Percentiles rank a stretch among this genome's conserved stretches.
phyloP scores from a whole-genome alignment of 805 yeast genomes.

The Candida montana region DNA sequence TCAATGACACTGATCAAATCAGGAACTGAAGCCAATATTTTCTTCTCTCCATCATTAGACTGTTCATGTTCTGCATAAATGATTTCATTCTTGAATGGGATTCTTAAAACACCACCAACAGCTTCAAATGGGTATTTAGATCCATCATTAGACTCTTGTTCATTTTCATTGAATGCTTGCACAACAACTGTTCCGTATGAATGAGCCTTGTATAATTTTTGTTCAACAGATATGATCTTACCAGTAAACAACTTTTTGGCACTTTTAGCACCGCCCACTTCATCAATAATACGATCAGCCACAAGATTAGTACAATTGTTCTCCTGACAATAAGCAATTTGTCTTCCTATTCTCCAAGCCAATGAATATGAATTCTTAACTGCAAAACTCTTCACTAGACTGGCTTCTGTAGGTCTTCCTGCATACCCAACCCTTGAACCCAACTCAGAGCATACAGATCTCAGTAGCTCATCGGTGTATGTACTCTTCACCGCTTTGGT shows the following conservation, averaged over 20 bases:
- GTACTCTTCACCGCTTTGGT: conserved; percentile 31
- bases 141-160: conserved; percentile 4
- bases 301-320: conserved; percentile 3
- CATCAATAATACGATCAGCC: conserved; percentile 12
- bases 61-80: conserved; percentile 27
- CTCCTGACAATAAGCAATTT: conserved; percentile 29
- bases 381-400: conserved; percentile 22
- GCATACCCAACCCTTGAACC: conserved; percentile 36
- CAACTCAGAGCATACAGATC: conserved; percentile 39
- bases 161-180: conserved; percentile 16
- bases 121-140: conserved; percentile 3
- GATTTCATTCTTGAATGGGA: conserved; percentile 48
- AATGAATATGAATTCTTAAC: conserved; percentile 34
- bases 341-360: conserved; percentile 45
- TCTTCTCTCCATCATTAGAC: conserved; percentile 20
- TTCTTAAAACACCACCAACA: conserved; percentile 19
- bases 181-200: conserved; percentile 40
- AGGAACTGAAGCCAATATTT: conserved; percentile 39
- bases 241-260: conserved; percentile 34
- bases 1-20: conserved; percentile 41
- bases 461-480: conserved; percentile 29
- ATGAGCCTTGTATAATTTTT: conserved; percentile 38
- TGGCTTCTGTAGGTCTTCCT: conserved; percentile 11
- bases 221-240: conserved; percentile 39
- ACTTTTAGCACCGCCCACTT: conserved; percentile 31